Evolutionary conservation across 2,329 filamentous ascomycete genomes (phyloP).

Genomic region (Sphaerulina musiva): DNA sequence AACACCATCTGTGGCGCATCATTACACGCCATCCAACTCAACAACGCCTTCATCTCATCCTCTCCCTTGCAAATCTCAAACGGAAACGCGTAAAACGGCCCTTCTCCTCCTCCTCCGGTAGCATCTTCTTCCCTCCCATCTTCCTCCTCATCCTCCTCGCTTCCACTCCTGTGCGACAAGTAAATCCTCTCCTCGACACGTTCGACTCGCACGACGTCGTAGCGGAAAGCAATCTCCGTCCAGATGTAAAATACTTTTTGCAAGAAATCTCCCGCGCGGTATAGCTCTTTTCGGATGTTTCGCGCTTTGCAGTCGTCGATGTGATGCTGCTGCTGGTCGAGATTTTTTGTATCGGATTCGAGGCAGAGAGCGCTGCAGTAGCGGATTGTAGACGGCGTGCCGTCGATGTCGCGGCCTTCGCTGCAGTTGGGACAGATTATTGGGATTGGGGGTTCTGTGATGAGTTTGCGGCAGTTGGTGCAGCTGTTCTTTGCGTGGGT

Average conservation of each 20-base stretch:
- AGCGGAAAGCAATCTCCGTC: background rate
- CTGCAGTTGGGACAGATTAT: background rate
- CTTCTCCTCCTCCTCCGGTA: background rate
- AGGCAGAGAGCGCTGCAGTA: background rate
- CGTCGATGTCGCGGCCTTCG: background rate
- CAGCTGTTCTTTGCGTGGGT: background rate
- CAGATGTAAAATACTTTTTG: background rate
- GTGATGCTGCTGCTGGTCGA: background rate
- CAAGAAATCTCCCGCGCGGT: background rate
- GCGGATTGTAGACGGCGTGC: background rate
- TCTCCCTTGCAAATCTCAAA: background rate
- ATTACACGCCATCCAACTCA: background rate
- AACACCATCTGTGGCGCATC: background rate
- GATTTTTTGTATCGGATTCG: background rate
- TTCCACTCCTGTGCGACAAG: background rate
- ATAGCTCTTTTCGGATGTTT: background rate
- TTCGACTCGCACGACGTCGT: background rate
- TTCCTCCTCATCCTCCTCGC: too few species aligned
- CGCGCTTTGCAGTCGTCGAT: background rate
- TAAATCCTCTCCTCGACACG: background rate
- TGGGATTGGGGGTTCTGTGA: background rate
- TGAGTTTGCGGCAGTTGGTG: background rate
- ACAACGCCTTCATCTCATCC: background rate
- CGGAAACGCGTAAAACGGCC: background rate
- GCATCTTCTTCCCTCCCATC: too few species aligned